Conservation (phyloP, 176 grass and related monocot species). For the Pontederia crassipes region DNA sequence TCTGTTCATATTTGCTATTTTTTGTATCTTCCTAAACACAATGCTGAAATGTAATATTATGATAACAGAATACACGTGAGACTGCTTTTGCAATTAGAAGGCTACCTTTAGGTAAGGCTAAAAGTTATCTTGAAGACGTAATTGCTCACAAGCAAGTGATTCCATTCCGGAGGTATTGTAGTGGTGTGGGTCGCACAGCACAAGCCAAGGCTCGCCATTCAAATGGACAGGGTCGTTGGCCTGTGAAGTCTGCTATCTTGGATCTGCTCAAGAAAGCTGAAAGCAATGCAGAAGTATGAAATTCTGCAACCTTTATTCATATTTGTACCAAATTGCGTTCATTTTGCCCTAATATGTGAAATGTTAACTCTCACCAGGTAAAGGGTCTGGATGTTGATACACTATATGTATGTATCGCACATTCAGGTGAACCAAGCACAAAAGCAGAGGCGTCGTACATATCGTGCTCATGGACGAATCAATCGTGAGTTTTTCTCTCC, state of each 20-base stretch:
- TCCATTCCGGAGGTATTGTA: constrained; percentile 64
- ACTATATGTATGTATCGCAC: constrained; percentile 54
- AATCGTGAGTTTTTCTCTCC: constrained; percentile 34
- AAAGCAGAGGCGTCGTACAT: constrained; percentile 55
- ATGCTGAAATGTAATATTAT: not conserved
- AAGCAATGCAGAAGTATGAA: constrained; percentile 30
- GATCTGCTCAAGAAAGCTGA: constrained; percentile 83
- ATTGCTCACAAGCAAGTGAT: constrained; percentile 78
- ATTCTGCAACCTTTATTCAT: not conserved
- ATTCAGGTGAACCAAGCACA: constrained; percentile 75
- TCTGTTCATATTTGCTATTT: too few relatives aligned
- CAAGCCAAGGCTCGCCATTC: constrained; percentile 56
- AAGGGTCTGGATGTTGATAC: constrained; percentile 74
- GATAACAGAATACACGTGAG: constrained; percentile 54
- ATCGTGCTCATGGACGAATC: constrained; percentile 63
- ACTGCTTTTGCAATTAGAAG: constrained; percentile 51
- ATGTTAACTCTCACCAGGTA: constrained; percentile 8
- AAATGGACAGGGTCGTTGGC: constrained; percentile 75
- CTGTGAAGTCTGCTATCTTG: constrained; percentile 63
- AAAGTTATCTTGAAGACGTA: constrained; percentile 78
- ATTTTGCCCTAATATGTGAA: not conserved
- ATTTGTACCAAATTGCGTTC: not conserved
- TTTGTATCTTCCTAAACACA: not conserved
- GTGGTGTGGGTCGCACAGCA: constrained; percentile 65
- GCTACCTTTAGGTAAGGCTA: constrained; percentile 52